Base-by-base conservation (phyloP, 768 basidiomycete species). In the Pulveroboletus sp. region DNA sequence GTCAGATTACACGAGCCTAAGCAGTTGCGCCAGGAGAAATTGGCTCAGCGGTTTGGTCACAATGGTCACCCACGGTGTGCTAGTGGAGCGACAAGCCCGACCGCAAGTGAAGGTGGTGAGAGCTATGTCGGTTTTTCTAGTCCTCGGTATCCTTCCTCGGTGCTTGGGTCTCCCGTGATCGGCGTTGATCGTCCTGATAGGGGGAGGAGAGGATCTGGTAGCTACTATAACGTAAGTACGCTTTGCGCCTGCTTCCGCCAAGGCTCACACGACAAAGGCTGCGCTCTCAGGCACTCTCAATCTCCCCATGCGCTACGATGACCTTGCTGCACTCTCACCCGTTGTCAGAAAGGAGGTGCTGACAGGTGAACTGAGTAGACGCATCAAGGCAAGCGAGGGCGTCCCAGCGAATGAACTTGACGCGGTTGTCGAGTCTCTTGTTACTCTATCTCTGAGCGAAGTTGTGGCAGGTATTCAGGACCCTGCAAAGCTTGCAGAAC, bases 1-100 rank as follows among this genome's bases (percentile, higher is more conserved):
- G 93, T 95, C 26, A 81, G 93, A 37, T 70, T 94, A 46, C 91
- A 94, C 57, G 93, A 94, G 67, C 92, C 91, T 8, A 93, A 92
- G 65, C 88, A 91, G 63, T 69, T 93, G n/a, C 79, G 93, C 18
- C 87, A 92, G 64, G 89, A 91, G 70, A 92, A 93, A 57, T 74
- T 93, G 8, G 89, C 89, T 13, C 84, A 85, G 49, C 77, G 89
- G n/a, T 91, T 88, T 59, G 81, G 73, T 42, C 81, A 84, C 57
- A 89, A 87, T 58, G 84, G 84, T 14, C 90, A 92, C 58, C 89
- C 88, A 10, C 79, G 88, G 54, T 84, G 76, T 53, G 80, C 84
- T 3, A 89, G 86, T 58, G 91, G 91, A 11, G 88, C 89, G 8
- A 91, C 89, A 1, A 90, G 88, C 62, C 91, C 91, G 13, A 82